Evolutionary conservation across 768 basidiomycete genomes (phyloP).

Genomic region (Galerina marginata): DNA sequence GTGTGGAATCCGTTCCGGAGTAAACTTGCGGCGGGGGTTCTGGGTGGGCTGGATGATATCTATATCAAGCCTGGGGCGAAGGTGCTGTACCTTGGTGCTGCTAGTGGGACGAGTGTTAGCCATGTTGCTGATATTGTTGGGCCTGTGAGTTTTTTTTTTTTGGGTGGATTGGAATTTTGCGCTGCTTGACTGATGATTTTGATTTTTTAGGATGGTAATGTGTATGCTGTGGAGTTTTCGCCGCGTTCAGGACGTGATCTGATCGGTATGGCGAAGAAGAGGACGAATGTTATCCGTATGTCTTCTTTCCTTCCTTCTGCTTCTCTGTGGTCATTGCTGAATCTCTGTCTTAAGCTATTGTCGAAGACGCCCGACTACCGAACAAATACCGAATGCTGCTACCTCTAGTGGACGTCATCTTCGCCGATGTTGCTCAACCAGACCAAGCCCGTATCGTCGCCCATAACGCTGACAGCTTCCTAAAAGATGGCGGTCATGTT

Average conservation of each 20-base stretch:
- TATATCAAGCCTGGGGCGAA: slow-evolving; percentile 93
- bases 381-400: slow-evolving; percentile 98
- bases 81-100: slow-evolving; percentile 97
- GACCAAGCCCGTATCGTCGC: slow-evolving; percentile 98
- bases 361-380: slow-evolving; percentile 96
- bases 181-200: slow-evolving; percentile 6
- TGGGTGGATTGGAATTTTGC: not conserved
- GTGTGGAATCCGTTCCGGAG: slow-evolving; percentile 99
- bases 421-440: slow-evolving; percentile 97
- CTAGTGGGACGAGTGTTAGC: slow-evolving; percentile 96
- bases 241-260: slow-evolving; percentile 95
- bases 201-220: slow-evolving; percentile 79
- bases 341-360: slow-evolving; percentile 65
- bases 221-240: slow-evolving; percentile 99
- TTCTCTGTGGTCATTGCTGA: not conserved
- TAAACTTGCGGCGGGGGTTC: slow-evolving; percentile 95
- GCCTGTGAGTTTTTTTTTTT: slow-evolving; percentile 59
- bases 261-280: slow-evolving; percentile 99
- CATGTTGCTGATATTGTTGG: slow-evolving; percentile 99
- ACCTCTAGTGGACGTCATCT: slow-evolving; percentile 94
- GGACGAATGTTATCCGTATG: slow-evolving; percentile 98
- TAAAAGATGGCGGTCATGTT: slow-evolving; percentile 90
- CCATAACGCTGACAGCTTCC: slow-evolving; percentile 93
- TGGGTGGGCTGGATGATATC: slow-evolving; percentile 94
- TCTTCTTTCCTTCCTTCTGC: slow-evolving; percentile 18